Evolutionary conservation across 176 grass and related monocot species (phyloP).

Genomic region (Hordeum marinum): DNA sequence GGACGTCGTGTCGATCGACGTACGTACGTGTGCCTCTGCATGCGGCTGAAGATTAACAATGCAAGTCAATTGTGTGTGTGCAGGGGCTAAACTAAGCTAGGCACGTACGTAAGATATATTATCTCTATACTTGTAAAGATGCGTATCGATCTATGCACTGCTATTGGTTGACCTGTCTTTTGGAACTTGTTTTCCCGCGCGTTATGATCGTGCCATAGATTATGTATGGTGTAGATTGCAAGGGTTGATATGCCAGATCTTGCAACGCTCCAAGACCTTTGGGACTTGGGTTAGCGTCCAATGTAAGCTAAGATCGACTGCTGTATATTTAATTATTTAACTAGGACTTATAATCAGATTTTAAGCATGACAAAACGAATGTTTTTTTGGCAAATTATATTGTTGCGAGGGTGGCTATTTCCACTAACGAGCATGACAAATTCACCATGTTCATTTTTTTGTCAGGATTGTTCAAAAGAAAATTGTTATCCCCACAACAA

Average conservation of each 20-base stretch:
- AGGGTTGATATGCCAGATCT: not conserved
- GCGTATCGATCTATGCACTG: not conserved
- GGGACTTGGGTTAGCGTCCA: constrained; percentile 35
- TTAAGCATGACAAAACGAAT: too few species aligned
- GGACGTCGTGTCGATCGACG: not conserved
- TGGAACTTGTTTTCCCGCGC: constrained; percentile 10
- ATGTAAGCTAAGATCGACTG: not conserved
- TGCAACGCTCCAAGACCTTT: not conserved
- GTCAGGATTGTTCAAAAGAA: too few species aligned
- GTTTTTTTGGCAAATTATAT: too few species aligned
- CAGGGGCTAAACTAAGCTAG: not conserved
- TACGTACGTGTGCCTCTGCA: not conserved
- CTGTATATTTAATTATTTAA: not conserved
- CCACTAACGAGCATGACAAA: too few species aligned
- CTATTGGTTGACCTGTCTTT: constrained; percentile 1
- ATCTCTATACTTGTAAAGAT: not conserved
- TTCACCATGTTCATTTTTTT: too few species aligned
- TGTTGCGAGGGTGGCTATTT: too few species aligned
- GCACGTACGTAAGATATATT: not conserved
- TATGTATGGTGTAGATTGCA: not conserved
- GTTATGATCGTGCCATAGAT: not conserved
- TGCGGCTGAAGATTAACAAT: not conserved
- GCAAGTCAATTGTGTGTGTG: not conserved
- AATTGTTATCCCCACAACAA: too few species aligned
- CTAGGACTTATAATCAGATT: too few species aligned